Conservation (phyloP, 495 filamentous ascomycete genomes). For the Penicillium longicatenatum region DNA sequence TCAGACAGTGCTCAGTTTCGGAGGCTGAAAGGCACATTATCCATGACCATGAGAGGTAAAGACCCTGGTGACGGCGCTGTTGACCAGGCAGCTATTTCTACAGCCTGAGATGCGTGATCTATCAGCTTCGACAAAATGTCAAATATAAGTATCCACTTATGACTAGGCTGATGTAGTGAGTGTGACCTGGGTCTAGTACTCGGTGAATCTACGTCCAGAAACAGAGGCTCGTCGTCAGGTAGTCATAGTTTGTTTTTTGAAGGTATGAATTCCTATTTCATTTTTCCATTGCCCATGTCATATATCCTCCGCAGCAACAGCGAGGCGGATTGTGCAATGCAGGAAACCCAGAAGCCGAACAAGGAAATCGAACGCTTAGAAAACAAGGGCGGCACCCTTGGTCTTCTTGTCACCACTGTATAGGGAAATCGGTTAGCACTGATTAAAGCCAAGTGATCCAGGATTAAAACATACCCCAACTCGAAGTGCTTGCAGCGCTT, state of each 20-base stretch:
- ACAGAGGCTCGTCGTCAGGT: constrained; percentile 39
- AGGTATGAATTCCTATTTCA: constrained; percentile 53
- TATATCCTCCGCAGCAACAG: constrained; percentile 42
- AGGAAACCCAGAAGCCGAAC: constrained; percentile 52
- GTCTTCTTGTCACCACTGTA: constrained; percentile 99
- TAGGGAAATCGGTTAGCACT: constrained; percentile 28
- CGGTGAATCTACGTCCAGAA: constrained; percentile 3
- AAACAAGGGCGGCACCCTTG: constrained; percentile 99
- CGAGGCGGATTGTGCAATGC: constrained; percentile 44
- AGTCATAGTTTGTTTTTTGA: constrained; percentile 48
- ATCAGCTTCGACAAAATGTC: not conserved
- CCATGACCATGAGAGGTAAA: not conserved
- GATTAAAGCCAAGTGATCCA: not conserved
- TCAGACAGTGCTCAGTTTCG: not conserved
- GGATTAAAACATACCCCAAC: constrained; percentile 73
- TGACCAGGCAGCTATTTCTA: not conserved
- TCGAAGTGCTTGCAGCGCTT: constrained; percentile 99
- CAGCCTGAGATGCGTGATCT: not conserved
- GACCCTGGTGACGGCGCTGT: not conserved
- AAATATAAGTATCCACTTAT: not conserved
- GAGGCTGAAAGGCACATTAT: not conserved
- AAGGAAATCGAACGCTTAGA: constrained; percentile 67
- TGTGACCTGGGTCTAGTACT: not conserved
- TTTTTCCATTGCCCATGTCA: constrained; percentile 53
- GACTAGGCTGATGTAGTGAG: not conserved